phyloP scores from a whole-genome alignment of 75 land plant genomes.

The Cryptomeria japonica region DNA sequence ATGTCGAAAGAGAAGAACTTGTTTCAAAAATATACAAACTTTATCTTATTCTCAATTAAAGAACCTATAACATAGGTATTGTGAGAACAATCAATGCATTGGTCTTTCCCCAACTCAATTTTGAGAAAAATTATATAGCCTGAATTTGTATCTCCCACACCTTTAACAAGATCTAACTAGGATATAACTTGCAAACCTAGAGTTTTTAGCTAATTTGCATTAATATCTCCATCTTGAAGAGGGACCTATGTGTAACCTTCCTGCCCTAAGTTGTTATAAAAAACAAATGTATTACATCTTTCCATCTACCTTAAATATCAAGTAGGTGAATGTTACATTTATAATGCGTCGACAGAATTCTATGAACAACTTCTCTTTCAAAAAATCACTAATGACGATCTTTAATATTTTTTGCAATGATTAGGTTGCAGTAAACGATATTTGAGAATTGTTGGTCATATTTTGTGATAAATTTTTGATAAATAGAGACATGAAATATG shows the following conservation, averaged over 20 bases:
- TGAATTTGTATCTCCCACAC: constrained; percentile 33
- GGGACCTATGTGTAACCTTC: constrained; percentile 41
- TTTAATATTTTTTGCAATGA: too few species aligned
- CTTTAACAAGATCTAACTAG: constrained; percentile 79
- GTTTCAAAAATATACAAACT: too few species aligned
- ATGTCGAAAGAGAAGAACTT: too few species aligned
- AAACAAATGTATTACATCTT: constrained; percentile 88
- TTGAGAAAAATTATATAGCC: constrained; percentile 59
- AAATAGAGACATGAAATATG: too few species aligned
- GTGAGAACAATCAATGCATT: constrained; percentile 73
- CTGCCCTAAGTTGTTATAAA: constrained; percentile 51
- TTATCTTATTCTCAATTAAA: constrained; percentile 72
- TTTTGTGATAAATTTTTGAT: too few species aligned
- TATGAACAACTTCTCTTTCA: too few species aligned
- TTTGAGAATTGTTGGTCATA: too few species aligned
- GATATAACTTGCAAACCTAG: constrained; percentile 85
- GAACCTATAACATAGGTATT: constrained; percentile 74
- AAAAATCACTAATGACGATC: too few species aligned
- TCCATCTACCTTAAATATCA: constrained; percentile 97
- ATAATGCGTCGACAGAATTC: too few species aligned
- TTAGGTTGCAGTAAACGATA: too few species aligned
- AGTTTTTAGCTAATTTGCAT: constrained; percentile 48
- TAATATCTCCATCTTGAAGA: constrained; percentile 81
- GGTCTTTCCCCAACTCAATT: constrained; percentile 85
- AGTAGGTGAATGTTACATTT: too few species aligned